Evolutionary conservation across 805 yeast genomes (phyloP).

Genomic region (Isabelozyma gotoi): DNA sequence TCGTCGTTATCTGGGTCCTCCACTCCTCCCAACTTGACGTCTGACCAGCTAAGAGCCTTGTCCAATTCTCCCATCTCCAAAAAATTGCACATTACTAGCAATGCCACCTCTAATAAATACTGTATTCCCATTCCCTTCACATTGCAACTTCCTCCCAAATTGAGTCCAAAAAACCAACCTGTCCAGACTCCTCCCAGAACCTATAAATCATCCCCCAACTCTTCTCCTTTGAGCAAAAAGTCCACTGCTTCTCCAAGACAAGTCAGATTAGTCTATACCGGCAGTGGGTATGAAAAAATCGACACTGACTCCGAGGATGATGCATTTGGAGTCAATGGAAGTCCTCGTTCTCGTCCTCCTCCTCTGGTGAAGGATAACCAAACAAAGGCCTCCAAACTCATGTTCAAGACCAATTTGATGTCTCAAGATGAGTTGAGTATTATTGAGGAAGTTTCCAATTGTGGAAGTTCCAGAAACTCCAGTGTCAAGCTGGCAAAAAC

Average conservation of each 20-base stretch:
- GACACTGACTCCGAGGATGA: conserved; percentile 2
- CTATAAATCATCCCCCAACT: conserved; percentile 1
- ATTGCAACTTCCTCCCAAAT: conserved; percentile 39
- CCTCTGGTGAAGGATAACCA: conserved; percentile 26
- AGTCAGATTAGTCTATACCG: conserved; percentile 30
- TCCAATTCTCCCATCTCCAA: conserved; percentile 37
- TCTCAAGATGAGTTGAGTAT: conserved; percentile 40
- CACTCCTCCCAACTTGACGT: conserved; percentile 10
- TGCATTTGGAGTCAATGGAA: background rate
- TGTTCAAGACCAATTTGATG: conserved; percentile 14
- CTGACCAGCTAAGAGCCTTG: conserved; percentile 24
- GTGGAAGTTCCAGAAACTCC: conserved; percentile 27
- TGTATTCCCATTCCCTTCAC: conserved; percentile 45
- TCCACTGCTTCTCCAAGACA: conserved; percentile 7
- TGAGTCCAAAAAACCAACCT: conserved; percentile 26
- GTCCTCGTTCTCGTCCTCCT: conserved; percentile 10
- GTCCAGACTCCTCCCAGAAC: background rate
- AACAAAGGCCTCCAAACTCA: conserved; percentile 24
- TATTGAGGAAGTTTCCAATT: conserved; percentile 38
- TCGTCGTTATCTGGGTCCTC: conserved; percentile 23
- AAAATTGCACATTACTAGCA: conserved; percentile 31
- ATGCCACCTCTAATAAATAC: conserved; percentile 20
- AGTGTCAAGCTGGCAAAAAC: conserved; percentile 17
- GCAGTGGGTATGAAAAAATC: conserved; percentile 36
- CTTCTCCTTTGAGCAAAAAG: conserved; percentile 14